Evolutionary conservation across 1,284 basidiomycete species (phyloP), one percentile per base, ranked within the genome.

Genomic region (Trametes polyzona): DNA sequence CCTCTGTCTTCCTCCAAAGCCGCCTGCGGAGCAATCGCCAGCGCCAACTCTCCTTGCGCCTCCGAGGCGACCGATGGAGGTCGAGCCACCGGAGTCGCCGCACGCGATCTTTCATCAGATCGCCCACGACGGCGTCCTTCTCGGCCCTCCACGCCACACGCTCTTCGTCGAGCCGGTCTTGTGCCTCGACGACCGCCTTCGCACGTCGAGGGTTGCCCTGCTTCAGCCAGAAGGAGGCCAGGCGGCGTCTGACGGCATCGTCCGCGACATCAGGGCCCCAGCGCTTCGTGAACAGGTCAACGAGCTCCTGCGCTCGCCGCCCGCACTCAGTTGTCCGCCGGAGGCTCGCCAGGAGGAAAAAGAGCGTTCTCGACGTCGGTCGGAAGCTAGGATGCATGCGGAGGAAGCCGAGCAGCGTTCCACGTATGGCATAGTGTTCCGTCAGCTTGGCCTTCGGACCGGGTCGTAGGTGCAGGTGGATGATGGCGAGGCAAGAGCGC

Each of bases 311-410:
- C 4, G 84, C 86, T 17, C 81, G 68, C 11, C 79, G 81, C 23
- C 83, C 86, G 61, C 84, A 79, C 23, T 70, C 73, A 58, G 74
- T 78, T 23, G 76, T 77, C 44, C 69, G 64, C 47, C 70, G 71
- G 47, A 92, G 73, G 49, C 78, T 75, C 33, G 77, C 71, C 33
- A 92, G 76, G 40, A 90, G 73, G 30, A 86, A 71, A 64, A 78
- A 81, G 21, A 91, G 67, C 1, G 89, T 90, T n/a, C 73, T 76
- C n/a, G 86, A 71, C 32, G 78, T 82, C 19, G 89, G 88, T 29
- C 65, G 73, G 33, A 91, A 66, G 51, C 70, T 70, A 11, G 77
- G 74, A 65, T 86, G 81, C 47, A 78, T 57, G 21, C 65, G 65
- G 40, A 87, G 63, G 36, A 88, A 73, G 21, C 72, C 72, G 54